phyloP scores from a whole-genome alignment of 75 land plant genomes.

The Pinus tabuliformis region DNA sequence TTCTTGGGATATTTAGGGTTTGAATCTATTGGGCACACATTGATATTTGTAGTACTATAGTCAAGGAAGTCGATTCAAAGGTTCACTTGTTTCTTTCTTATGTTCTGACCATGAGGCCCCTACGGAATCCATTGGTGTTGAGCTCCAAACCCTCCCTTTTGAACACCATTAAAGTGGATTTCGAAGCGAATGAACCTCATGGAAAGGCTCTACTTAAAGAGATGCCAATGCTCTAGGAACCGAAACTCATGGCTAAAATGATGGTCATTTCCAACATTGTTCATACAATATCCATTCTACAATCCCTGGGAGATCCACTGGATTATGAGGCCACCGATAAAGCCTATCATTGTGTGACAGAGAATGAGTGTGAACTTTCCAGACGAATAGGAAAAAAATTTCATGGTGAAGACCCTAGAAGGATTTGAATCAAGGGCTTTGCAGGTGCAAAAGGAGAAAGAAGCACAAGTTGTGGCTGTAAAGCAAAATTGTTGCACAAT shows the following conservation, averaged over 20 bases:
- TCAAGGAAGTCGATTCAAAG: constrained; percentile 1
- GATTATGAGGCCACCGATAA: constrained; percentile 2
- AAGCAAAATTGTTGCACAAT: too few relatives aligned
- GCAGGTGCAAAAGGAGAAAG: neutral
- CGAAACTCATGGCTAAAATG: neutral
- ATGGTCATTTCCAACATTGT: constrained; percentile 12
- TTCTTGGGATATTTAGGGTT: too few relatives aligned
- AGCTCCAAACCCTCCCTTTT: neutral
- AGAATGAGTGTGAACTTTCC: too few relatives aligned
- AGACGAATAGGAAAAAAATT: neutral
- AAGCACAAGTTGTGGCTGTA: too few relatives aligned
- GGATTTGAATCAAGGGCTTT: neutral
- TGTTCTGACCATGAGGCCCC: constrained; percentile 15
- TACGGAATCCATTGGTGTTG: constrained; percentile 23
- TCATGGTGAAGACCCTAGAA: neutral
- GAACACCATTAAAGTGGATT: neutral
- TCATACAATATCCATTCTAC: constrained; percentile 15
- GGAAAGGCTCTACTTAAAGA: constrained; percentile 3
- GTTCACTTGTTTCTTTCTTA: constrained; percentile 11
- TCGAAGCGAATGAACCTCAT: constrained; percentile 10
- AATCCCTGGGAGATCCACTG: constrained; percentile 31
- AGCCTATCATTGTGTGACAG: neutral
- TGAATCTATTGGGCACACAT: neutral
- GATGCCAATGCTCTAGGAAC: neutral
- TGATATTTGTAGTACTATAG: neutral